Evolutionary conservation across 2,329 filamentous ascomycete genomes (phyloP).

Genomic region (Aulographum hederae): DNA sequence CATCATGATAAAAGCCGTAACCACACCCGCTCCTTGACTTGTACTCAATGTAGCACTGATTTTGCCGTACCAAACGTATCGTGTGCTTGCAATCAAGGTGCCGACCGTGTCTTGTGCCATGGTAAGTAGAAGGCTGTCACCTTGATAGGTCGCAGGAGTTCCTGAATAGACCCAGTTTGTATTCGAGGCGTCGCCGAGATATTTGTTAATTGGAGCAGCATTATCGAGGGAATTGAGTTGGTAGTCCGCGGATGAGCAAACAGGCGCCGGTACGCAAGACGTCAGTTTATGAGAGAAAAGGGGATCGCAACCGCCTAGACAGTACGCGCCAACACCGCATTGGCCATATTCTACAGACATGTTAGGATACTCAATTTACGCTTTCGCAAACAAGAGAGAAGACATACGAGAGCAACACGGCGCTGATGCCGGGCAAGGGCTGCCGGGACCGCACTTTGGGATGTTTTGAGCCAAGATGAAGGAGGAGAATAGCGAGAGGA

Average conservation of each 20-base stretch:
- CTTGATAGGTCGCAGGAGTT: conserved; percentile 46
- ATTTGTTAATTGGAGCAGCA: conserved; percentile 55
- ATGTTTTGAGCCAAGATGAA: conserved; percentile 10
- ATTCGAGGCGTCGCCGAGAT: conserved; percentile 64
- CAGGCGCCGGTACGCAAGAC: conserved; percentile 67
- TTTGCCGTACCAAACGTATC: conserved; percentile 95
- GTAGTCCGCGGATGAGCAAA: conserved; percentile 60
- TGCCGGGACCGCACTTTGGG: conserved; percentile 23
- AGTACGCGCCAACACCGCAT: conserved; percentile 88
- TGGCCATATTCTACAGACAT: conserved; percentile 60
- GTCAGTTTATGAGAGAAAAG: conserved; percentile 66
- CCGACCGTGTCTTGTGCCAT: conserved; percentile 77
- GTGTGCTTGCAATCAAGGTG: conserved; percentile 66
- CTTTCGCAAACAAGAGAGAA: conserved; percentile 45
- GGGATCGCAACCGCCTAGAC: conserved; percentile 87
- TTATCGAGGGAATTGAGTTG: conserved; percentile 54
- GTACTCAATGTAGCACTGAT: conserved; percentile 75
- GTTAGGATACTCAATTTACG: conserved; percentile 35
- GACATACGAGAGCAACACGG: conserved; percentile 22
- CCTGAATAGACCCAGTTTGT: conserved; percentile 85
- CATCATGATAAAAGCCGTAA: conserved; percentile 93
- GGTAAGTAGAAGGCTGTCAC: conserved; percentile 56
- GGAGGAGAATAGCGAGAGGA: no score
- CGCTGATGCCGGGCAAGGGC: conserved; percentile 47
- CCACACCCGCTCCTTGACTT: conserved; percentile 67